Conservation (phyloP, 495 filamentous ascomycete genomes). For the Hypoxylon trugodes region DNA sequence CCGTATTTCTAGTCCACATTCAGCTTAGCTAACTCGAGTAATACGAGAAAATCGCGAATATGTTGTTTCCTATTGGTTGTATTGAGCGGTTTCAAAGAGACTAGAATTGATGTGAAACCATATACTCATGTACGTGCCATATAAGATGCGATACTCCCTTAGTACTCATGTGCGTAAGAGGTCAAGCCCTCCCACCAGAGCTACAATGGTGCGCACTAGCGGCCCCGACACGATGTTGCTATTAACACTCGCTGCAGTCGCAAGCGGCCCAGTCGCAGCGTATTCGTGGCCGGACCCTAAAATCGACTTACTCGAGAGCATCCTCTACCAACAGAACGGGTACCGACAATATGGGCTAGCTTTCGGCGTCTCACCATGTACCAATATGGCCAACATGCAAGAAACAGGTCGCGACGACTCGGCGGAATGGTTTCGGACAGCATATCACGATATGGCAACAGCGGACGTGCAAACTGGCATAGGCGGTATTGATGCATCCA, state of each 20-base stretch:
- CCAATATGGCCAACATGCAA: not conserved
- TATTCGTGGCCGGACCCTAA: not conserved
- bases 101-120: not conserved
- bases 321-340: not conserved
- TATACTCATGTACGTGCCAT: not conserved
- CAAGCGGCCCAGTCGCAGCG: not conserved
- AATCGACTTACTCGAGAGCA: not conserved
- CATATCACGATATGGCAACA: slow-evolving; percentile 52
- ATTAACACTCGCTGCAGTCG: not conserved
- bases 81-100: not conserved
- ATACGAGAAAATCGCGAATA: not conserved
- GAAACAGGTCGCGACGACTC: slow-evolving; percentile 39
- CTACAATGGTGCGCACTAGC: not conserved
- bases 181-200: not conserved
- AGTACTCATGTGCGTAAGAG: not conserved
- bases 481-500: slow-evolving; percentile 48
- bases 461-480: slow-evolving; percentile 37
- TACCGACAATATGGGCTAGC: not conserved
- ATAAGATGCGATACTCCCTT: not conserved
- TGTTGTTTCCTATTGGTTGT: not conserved
- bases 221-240: not conserved
- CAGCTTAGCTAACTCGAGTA: not conserved
- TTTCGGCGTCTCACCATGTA: not conserved
- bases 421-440: slow-evolving; percentile 56
- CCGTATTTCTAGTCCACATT: not conserved